A percentile compares a stretch with the other conserved stretches of the same genome.
Evolutionary conservation across 805 yeast species (phyloP).

Genomic region (Brettanomyces bruxellensis): DNA sequence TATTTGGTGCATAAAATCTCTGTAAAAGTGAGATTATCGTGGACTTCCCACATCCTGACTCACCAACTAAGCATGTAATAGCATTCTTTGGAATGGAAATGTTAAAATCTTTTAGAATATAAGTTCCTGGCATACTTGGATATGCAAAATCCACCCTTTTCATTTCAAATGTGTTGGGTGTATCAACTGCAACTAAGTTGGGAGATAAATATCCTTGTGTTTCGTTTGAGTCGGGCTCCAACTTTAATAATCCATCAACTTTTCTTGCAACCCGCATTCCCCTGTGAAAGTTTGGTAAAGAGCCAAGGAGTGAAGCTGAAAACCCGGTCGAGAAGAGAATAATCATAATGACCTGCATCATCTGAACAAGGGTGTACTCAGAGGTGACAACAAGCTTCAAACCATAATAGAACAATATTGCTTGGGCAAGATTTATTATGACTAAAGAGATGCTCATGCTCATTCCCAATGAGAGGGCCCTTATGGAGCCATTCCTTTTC

Average conservation of each 20-base stretch:
- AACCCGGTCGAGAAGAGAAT: constrained; percentile 65
- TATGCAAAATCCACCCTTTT: constrained; percentile 42
- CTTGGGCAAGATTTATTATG: constrained; percentile 53
- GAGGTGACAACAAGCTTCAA: constrained; percentile 53
- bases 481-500: constrained; percentile 30
- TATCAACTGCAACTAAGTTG: neutral
- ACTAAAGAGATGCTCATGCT: constrained; percentile 54
- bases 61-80: constrained; percentile 66
- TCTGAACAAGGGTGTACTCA: constrained; percentile 45
- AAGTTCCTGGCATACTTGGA: constrained; percentile 18
- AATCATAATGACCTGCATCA: constrained; percentile 64
- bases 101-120: constrained; percentile 33
- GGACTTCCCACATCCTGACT: constrained; percentile 89
- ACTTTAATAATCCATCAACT: constrained; percentile 32
- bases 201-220: constrained; percentile 28
- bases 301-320: constrained; percentile 47
- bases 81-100: constrained; percentile 37
- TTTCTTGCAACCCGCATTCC: constrained; percentile 68
- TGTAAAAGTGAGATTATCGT: constrained; percentile 54
- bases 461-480: constrained; percentile 57
- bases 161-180: constrained; percentile 28
- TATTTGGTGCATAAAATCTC: constrained; percentile 34
- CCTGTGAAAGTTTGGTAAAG: constrained; percentile 71
- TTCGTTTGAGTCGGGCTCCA: constrained; percentile 29
- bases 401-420: constrained; percentile 73